phyloP scores from a whole-genome alignment of 1,139 yeast species.

The Arxiozyma telluris region DNA sequence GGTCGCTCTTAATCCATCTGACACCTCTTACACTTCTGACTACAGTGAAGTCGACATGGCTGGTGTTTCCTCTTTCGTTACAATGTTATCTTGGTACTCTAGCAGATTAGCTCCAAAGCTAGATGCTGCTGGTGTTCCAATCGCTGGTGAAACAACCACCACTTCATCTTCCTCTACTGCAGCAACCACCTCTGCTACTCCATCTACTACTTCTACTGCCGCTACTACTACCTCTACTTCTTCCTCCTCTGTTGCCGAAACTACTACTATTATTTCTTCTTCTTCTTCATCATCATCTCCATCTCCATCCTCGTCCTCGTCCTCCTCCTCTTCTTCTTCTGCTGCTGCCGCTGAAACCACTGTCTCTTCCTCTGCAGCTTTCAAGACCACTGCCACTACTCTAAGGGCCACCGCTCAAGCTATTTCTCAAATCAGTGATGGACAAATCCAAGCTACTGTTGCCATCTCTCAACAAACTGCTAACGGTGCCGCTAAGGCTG shows the following conservation, averaged over 20 bases:
- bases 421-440: conserved; percentile 4
- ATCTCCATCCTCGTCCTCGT: conserved; percentile 19
- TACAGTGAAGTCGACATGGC: conserved; percentile 23
- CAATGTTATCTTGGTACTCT: conserved; percentile 39
- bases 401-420: not conserved
- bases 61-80: conserved; percentile 32
- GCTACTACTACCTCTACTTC: conserved; percentile 6
- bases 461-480: conserved; percentile 6
- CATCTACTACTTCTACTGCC: conserved; percentile 19
- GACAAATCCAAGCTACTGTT: conserved; percentile 5
- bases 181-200: conserved; percentile 1
- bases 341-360: not conserved
- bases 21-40: conserved; percentile 36
- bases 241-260: conserved; percentile 14
- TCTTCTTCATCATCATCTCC: conserved; percentile 17
- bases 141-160: conserved; percentile 5
- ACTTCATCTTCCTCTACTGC: conserved; percentile 6
- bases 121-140: conserved; percentile 10
- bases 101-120: conserved; percentile 30
- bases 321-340: conserved; percentile 12
- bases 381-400: not conserved
- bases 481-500: conserved; percentile 9
- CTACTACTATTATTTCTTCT: conserved; percentile 12
- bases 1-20: conserved; percentile 26
- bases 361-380: not conserved